Base-by-base conservation (phyloP, 2,329 filamentous ascomycete genomes). In the Geosmithia morbida region DNA sequence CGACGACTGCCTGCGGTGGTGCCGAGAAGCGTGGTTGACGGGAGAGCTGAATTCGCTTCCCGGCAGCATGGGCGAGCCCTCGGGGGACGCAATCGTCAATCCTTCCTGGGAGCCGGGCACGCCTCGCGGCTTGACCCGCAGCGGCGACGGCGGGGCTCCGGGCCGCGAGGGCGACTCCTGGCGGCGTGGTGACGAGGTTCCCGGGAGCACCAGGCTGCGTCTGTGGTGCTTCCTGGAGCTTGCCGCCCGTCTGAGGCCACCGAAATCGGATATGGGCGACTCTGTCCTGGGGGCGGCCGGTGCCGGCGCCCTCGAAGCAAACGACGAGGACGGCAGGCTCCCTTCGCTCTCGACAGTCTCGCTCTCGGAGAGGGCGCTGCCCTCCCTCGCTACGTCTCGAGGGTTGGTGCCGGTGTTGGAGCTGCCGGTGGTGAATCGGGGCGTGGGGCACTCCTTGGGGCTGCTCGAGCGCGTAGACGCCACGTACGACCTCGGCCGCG, bases 1-100 rank as follows among this genome's bases (percentile, higher is more conserved):
- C 10, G 92, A 97, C 0, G 92, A 97, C 60, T 96, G 88, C 50
- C 92, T 79, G 50, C 92, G 80, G 60, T 95, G 88, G 56, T 89
- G 85, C 47, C 73, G 69, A 11, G 33, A 37, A 11, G 33, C 67
- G 46, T 80, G 63, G 48, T 84, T 69, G 40, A 80, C 72, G 14
- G 86, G 85, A 6, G 87, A 89, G 48, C 78, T 80, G 54, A 92
- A 85, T 54, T 97, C 90, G 56, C 83, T 86, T 13, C 80, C 78
- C 1, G 85, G 81, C 33, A 96, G 75, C 62, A 94, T 83, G 1
- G 92, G 92, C 1, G 92, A 98, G 2, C 85, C 83, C 53, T 95
- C 84, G 0, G 92, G 92, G 4, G 92, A 97, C 13, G 80, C 78
- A 40, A 94, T 60, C 33, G 13, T 37, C 33, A 37, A 11, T 19